These are phyloP conservation scores for Citrus trifoliata DNA, from an alignment of 345 rosid species.

Conservation along the genomic window DNA sequence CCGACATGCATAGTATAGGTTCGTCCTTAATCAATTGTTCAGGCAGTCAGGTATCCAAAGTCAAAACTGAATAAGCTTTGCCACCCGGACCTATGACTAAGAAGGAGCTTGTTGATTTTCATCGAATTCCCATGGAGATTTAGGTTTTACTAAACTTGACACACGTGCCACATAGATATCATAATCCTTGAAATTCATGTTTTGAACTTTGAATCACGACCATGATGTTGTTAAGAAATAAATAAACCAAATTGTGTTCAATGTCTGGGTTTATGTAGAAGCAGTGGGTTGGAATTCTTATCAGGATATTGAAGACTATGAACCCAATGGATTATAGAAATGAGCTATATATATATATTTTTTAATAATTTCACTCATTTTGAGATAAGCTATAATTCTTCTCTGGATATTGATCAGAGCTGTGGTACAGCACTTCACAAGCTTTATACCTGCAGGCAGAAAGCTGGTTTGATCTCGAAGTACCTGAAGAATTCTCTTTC, in stretches of 20 bases:
- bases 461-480: constrained; percentile 24
- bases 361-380: background rate
- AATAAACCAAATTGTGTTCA: background rate
- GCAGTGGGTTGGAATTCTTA: background rate
- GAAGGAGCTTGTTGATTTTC: background rate
- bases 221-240: background rate
- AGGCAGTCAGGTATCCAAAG: no score
- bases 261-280: background rate
- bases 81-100: no score
- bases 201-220: background rate
- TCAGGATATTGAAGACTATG: background rate
- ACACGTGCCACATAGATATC: background rate
- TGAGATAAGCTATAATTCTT: background rate
- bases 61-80: no score
- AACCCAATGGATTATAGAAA: background rate
- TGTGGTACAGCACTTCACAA: background rate
- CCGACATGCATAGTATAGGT: no score
- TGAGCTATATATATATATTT: no score
- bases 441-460: constrained; percentile 21
- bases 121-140: background rate
- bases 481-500: background rate
- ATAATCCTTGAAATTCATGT: background rate
- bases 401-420: background rate
- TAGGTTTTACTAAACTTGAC: background rate
- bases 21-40: no score